Evolutionary conservation across 2,329 filamentous ascomycete species (phyloP), one percentile per base, ranked within the genome.

Genomic region (Herpotrichia juniperi): DNA sequence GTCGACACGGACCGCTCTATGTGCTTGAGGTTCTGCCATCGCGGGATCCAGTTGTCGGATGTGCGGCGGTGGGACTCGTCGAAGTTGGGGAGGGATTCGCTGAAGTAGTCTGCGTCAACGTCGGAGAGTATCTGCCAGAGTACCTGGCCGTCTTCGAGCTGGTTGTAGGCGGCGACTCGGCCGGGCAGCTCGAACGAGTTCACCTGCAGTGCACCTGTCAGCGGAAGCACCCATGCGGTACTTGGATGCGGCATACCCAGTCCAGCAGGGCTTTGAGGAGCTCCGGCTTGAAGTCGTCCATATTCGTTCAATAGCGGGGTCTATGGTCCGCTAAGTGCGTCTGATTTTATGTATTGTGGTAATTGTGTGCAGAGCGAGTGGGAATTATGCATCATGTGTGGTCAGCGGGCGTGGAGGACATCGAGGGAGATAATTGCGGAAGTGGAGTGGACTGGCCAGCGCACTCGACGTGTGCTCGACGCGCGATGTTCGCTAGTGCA

Each of bases 21-120:
- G 56, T 79, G 75, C 64, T 81, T 81, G 51, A 81, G 63, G 57
- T 81, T 81, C 72, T 81, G 79, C 79, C 79, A 81, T 73, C 76
- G 72, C 42, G 77, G 74, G 44, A 80, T 80, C 79, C 79, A 81
- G 55, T 79, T 78, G 57, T 77, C 75, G 6, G 68, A 68, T n/a
- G 72, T 64, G 42, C 72, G 73, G 43, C 75, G 71, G 51, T 76
- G 68, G 44, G 68, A 68, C 51, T 80, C 78, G 58, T 72, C 69
- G 55, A 71, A 68, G 48, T 72, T 72, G 17, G 79, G 79, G 10
- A 81, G 75, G n/a, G 66, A 66, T 46, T 76, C 76, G 46, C 72
- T 67, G 64, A 81, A 81, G 71, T 80, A 80, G 22, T 74, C 71
- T 44, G 73, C 61, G 56, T 81, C 79, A 55, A 80, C 72, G 53